These are phyloP conservation scores for Caulochytrium protostelioides DNA, from an alignment of 371 early-diverging fungal species.

Conservation along the genomic window DNA sequence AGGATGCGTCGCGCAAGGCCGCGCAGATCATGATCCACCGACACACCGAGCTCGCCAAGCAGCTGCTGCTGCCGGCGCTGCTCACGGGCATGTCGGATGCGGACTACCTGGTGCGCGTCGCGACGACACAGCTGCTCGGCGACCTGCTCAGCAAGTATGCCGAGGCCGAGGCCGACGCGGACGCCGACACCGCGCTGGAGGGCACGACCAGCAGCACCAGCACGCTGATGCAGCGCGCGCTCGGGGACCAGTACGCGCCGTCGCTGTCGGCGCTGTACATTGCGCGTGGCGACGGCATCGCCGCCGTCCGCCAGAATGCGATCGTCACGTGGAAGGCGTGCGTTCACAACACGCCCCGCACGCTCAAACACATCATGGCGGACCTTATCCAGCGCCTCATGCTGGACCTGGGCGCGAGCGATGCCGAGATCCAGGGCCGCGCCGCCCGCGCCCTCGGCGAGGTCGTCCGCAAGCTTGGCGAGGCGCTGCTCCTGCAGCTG, in stretches of 20 bases:
- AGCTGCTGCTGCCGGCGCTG: conserved; percentile 73
- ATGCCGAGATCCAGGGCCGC: conserved; percentile 39
- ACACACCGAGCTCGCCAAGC: conserved; percentile 68
- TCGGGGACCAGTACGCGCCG: conserved; percentile 55
- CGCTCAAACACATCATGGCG: conserved; percentile 77
- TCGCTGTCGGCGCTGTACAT: conserved; percentile 86
- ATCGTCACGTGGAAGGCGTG: conserved; percentile 85
- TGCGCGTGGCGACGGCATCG: conserved; percentile 36
- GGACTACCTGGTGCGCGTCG: conserved; percentile 88
- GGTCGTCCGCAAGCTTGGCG: conserved; percentile 82
- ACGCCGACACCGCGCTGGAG: conserved; percentile 8
- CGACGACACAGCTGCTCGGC: conserved; percentile 82
- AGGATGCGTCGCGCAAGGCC: conserved; percentile 71
- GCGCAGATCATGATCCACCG: conserved; percentile 80
- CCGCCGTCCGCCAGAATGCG: conserved; percentile 70
- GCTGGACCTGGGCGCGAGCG: conserved; percentile 43
- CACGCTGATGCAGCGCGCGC: conserved; percentile 34
- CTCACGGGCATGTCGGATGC: conserved; percentile 69
- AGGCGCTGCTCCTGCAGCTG: conserved; percentile 57
- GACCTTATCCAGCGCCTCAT: conserved; percentile 71
- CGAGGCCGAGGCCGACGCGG: conserved; percentile 15
- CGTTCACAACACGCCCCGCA: conserved; percentile 87
- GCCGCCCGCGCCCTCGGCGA: conserved; percentile 86
- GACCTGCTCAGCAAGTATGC: conserved; percentile 43
- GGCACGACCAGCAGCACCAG: conserved; percentile 18